Evolutionary conservation across 148 eudicot species (phyloP).

Genomic region (Amaranthus hypochondriacus): DNA sequence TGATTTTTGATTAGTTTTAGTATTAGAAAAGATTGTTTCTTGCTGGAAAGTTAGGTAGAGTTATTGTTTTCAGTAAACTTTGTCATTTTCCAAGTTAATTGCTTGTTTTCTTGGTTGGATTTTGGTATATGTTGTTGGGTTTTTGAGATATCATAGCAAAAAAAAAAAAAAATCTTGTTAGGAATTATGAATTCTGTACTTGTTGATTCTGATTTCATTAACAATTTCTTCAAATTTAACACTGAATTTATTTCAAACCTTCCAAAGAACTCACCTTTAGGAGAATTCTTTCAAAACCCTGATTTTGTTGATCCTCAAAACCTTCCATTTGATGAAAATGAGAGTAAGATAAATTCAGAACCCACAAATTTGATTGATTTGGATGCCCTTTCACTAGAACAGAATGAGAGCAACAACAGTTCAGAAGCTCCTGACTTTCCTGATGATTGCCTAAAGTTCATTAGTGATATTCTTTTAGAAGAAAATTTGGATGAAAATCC

Average conservation of each 20-base stretch:
- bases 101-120: neutral
- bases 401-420: neutral
- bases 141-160: neutral
- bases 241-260: conserved; percentile 24
- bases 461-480: conserved; percentile 52
- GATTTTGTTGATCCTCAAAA: conserved; percentile 18
- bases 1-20: neutral
- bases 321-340: neutral
- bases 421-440: conserved; percentile 34
- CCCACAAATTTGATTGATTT: conserved; percentile 3
- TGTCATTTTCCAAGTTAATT: too few species aligned
- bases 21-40: too few species aligned
- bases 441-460: conserved; percentile 45
- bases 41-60: too few species aligned
- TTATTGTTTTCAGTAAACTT: too few species aligned
- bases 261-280: conserved; percentile 19
- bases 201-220: conserved; percentile 31
- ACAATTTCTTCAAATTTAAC: conserved; percentile 26
- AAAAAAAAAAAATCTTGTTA: neutral
- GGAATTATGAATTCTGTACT: conserved; percentile 25
- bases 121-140: neutral
- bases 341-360: neutral
- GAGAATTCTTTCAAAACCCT: conserved; percentile 16
- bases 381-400: neutral
- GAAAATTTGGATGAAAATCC: conserved; percentile 41